A percentile compares a stretch with the other conserved stretches of the same genome.
These are phyloP conservation scores for Trametes versicolor DNA, from an alignment of 1,284 basidiomycete genomes.

Conservation along the genomic window DNA sequence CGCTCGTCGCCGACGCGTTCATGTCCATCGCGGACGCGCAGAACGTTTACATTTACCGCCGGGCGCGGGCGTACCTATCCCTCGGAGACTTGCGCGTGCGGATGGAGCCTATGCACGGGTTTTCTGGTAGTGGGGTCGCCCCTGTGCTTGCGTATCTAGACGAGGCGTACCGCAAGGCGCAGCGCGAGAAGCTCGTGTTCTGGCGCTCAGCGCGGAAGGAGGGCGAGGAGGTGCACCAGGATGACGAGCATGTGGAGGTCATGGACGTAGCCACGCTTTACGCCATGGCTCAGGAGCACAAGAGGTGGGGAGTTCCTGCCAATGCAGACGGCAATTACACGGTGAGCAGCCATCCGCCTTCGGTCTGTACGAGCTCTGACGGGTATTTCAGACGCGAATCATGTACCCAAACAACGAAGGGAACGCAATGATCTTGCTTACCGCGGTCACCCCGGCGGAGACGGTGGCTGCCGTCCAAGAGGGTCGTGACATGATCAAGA, in stretches of 20 bases:
- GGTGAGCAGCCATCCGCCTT: background rate
- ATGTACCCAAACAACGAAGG: constrained; percentile 14
- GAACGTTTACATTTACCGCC: constrained; percentile 9
- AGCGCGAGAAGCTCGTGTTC: constrained; percentile 7
- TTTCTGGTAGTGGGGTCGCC: constrained; percentile 19
- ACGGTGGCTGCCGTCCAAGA: constrained; percentile 4
- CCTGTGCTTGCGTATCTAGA: constrained; percentile 20
- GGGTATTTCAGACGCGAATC: background rate
- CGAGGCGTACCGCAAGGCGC: constrained; percentile 13
- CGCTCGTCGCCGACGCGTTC: constrained; percentile 17
- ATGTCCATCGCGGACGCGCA: constrained; percentile 8
- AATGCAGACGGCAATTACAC: constrained; percentile 12
- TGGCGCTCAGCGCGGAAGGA: constrained; percentile 1
- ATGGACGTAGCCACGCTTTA: constrained; percentile 16
- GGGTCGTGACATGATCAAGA: constrained; percentile 12
- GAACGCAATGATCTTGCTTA: constrained; percentile 17
- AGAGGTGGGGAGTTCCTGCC: constrained; percentile 13
- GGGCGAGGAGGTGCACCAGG: background rate
- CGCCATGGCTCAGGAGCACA: constrained; percentile 18
- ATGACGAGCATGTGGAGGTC: constrained; percentile 8
- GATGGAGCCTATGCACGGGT: constrained; percentile 22
- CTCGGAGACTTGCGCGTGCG: constrained; percentile 19
- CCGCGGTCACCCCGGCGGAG: constrained; percentile 16
- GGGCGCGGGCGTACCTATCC: constrained; percentile 20
- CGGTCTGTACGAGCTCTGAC: background rate